These are phyloP conservation scores for Tirmania nivea DNA, from an alignment of 495 filamentous ascomycete species.

Conservation along the genomic window DNA sequence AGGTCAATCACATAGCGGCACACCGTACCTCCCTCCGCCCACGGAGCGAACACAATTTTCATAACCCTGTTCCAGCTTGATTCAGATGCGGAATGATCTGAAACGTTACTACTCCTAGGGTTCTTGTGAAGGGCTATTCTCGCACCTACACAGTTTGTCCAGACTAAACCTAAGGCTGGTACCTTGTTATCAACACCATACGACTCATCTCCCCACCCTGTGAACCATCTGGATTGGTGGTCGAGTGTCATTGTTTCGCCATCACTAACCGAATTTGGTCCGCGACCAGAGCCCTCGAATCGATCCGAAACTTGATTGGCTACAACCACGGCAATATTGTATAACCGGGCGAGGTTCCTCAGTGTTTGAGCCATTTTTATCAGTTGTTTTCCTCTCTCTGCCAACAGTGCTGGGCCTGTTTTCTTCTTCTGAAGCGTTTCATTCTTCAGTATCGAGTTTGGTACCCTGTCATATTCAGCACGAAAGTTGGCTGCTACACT, in stretches of 20 bases:
- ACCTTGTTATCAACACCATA: constrained; percentile 36
- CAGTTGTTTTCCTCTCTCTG: constrained; percentile 31
- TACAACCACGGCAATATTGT: constrained; percentile 67
- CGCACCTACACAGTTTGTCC: constrained; percentile 68
- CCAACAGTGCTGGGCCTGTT: neutral
- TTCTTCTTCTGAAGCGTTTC: neutral
- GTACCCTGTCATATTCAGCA: constrained; percentile 38
- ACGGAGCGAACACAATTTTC: constrained; percentile 15
- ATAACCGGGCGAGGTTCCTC: constrained; percentile 44
- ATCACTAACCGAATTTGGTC: neutral
- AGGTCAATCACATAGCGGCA: constrained; percentile 8
- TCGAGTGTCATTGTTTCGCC: constrained; percentile 29
- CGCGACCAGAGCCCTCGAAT: constrained; percentile 26
- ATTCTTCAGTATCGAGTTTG: neutral
- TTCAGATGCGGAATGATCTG: neutral
- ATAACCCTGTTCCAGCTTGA: constrained; percentile 5
- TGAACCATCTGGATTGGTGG: constrained; percentile 84
- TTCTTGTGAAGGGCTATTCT: constrained; percentile 60
- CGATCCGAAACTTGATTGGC: constrained; percentile 93
- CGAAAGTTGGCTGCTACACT: constrained; percentile 86
- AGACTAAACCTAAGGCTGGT: constrained; percentile 66
- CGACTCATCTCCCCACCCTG: constrained; percentile 61
- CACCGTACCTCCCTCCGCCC: constrained; percentile 6
- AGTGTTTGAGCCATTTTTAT: constrained; percentile 54
- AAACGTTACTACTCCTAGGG: constrained; percentile 21